Evolutionary conservation across 2,329 filamentous ascomycete genomes (phyloP).

Genomic region (Drechslera avenae): DNA sequence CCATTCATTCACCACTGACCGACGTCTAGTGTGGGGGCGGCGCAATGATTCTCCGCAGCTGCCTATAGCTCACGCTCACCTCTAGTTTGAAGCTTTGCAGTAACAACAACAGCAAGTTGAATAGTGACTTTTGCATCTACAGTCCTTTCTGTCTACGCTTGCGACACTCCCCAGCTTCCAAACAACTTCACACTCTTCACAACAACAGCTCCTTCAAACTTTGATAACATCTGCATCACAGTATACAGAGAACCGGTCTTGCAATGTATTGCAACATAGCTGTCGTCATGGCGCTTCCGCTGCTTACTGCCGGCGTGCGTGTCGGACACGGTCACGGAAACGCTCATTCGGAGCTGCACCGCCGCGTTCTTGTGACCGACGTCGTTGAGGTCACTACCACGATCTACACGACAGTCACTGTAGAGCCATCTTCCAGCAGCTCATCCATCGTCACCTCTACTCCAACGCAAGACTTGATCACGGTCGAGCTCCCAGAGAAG

Average conservation of each 20-base stretch:
- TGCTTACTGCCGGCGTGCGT: constrained; percentile 1
- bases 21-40: neutral
- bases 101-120: constrained; percentile 1
- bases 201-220: neutral
- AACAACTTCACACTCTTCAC: neutral
- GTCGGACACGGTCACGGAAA: neutral
- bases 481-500: neutral
- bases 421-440: neutral
- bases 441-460: neutral
- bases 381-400: constrained; percentile 20
- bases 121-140: neutral
- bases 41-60: neutral
- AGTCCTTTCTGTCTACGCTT: neutral
- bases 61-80: constrained; percentile 8
- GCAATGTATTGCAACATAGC: constrained; percentile 1
- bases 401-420: constrained; percentile 8
- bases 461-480: neutral
- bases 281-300: neutral
- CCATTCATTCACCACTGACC: neutral
- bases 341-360: neutral
- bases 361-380: constrained; percentile 4
- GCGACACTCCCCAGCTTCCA: constrained; percentile 1
- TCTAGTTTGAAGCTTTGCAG: neutral
- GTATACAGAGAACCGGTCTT: neutral
- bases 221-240: too few species aligned